Evolutionary conservation across 2,329 filamentous ascomycete species (phyloP).

Genomic region (Fusarium nelsonii): DNA sequence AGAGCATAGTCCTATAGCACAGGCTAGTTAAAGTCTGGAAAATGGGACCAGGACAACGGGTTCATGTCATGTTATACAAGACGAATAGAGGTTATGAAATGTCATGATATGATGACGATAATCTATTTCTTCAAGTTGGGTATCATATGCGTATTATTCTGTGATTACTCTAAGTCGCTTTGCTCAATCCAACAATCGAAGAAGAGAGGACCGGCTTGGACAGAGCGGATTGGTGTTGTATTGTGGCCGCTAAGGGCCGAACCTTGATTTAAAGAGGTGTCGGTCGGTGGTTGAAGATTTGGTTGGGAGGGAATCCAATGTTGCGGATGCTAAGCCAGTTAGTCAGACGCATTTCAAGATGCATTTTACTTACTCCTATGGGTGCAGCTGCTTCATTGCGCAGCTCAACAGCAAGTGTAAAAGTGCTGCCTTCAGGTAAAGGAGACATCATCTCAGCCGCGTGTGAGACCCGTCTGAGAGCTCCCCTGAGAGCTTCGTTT

Average conservation of each 20-base stretch:
- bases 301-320: slow-evolving; percentile 70
- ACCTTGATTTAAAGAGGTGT: slow-evolving; percentile 47
- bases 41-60: slow-evolving; percentile 28
- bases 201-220: slow-evolving; percentile 70
- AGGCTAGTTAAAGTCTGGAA: slow-evolving; percentile 42
- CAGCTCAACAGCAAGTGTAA: slow-evolving; percentile 81
- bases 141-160: slow-evolving; percentile 13
- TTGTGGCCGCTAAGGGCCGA: slow-evolving; percentile 53
- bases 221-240: slow-evolving; percentile 65
- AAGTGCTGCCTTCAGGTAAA: slow-evolving; percentile 75
- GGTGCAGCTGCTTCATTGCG: slow-evolving; percentile 70
- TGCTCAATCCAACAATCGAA: slow-evolving; percentile 75
- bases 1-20: slow-evolving; percentile 39
- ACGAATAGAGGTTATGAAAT: slow-evolving; percentile 43
- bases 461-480: slow-evolving; percentile 72
- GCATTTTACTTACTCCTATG: slow-evolving; percentile 63
- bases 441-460: slow-evolving; percentile 67
- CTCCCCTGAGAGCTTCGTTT: slow-evolving; percentile 78
- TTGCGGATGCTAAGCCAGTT: slow-evolving; percentile 64
- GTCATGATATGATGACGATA: slow-evolving; percentile 46
- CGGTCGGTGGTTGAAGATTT: slow-evolving; percentile 57
- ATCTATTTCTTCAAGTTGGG: slow-evolving; percentile 30
- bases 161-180: slow-evolving; percentile 12
- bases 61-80: slow-evolving; percentile 41
- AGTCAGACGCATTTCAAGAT: slow-evolving; percentile 11